Evolutionary conservation across 495 filamentous ascomycete species (phyloP), one percentile per base, ranked within the genome.

Genomic region (Aspergillus coremiiformis): DNA sequence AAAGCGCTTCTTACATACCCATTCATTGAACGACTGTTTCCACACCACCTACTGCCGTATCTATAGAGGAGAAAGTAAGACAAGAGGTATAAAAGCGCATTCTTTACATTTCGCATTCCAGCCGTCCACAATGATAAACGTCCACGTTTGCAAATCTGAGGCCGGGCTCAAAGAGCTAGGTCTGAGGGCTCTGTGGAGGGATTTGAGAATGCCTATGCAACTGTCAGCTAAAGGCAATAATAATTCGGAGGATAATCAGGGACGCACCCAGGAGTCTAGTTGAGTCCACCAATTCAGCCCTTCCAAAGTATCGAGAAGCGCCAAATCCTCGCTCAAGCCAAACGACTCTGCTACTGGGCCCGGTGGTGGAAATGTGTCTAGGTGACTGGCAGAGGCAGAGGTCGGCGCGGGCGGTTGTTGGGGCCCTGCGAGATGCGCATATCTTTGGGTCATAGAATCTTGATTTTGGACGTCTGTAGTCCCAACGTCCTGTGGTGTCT

Each of bases 211-310:
- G 59, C 59, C 59, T 61, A 35, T 29, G n/a, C 9, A 32, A 19
- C 10, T 10, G 14, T 39, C 7, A 51, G 37, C 21, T 20, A n/a
- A 32, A 7, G 8, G 15, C 7, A 21, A 12, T 10, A 30, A 10
- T 5, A 14, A 17, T 5, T 9, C 20, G 4, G 14, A 33, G 22
- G 27, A 1, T 6, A 33, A 30, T 8, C 7, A 17, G 35, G n/a
- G 12, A 60, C 62, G 42, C 43, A 69, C 66, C 66, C 66, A 69
- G 33, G 64, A 64, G 42, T 69, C 66, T 24, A 69, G 44, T n/a
- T 69, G 66, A 12, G 64, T 60, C 66, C 66, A 69, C 64, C 64
- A 67, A 19, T 62, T 54, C 1, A 64, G 64, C 4, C 66, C 64
- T 10, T 69, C 66, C 2, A 69, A 46, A 21, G 57, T 69, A 7